Evolutionary conservation across 1,284 basidiomycete genomes (phyloP).

Genomic region (Irpex lacteus): DNA sequence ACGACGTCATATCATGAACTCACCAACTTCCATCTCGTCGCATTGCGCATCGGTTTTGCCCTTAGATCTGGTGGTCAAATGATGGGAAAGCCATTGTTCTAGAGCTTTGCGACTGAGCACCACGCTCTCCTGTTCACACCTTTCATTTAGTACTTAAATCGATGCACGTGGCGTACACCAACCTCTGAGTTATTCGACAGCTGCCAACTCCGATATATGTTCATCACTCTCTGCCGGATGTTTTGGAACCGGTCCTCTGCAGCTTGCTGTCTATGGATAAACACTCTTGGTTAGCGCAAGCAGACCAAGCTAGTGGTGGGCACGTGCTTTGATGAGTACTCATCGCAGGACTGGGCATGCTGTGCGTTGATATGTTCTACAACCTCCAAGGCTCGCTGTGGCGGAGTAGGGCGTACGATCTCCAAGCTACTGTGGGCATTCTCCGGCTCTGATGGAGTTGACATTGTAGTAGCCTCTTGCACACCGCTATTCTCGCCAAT

Average conservation of each 20-base stretch:
- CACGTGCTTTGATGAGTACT: conserved; percentile 48
- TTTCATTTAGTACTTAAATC: background rate
- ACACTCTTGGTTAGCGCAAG: background rate
- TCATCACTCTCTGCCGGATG: conserved; percentile 49
- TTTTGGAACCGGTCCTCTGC: conserved; percentile 44
- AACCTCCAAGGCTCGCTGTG: conserved; percentile 48
- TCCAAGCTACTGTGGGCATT: too few species aligned
- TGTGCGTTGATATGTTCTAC: conserved; percentile 55
- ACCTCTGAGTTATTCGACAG: conserved; percentile 48
- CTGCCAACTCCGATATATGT: conserved; percentile 66
- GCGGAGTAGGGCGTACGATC: conserved; percentile 36
- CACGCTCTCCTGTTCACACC: conserved; percentile 43
- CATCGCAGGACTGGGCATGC: conserved; percentile 50
- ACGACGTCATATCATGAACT: background rate
- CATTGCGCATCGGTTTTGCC: conserved; percentile 5
- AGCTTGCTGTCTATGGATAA: conserved; percentile 40
- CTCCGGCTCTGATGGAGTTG: background rate
- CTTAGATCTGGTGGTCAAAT: conserved; percentile 25
- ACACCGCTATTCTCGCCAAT: background rate
- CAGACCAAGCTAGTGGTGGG: background rate
- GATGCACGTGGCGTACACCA: conserved; percentile 9
- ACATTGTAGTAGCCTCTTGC: background rate
- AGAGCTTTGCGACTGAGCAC: conserved; percentile 60
- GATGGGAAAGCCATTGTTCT: conserved; percentile 56
- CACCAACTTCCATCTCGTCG: conserved; percentile 2